Conservation (phyloP, 192 early-diverging fungal genomes). For the Coemansia umbellata region DNA sequence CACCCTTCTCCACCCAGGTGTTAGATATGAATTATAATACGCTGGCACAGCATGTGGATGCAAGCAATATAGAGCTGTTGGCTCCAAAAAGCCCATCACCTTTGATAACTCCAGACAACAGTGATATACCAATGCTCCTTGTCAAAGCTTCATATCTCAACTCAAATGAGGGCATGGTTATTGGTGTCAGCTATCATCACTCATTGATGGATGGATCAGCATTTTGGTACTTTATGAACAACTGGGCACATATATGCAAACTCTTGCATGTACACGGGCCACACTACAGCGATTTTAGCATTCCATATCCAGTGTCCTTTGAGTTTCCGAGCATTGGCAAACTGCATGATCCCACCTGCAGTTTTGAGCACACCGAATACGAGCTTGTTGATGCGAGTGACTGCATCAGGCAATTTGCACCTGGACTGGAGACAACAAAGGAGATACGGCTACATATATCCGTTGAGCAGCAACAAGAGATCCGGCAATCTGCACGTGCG, state of each 20-base stretch:
- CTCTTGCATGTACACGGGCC: neutral
- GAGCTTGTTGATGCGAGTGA: conserved; percentile 13
- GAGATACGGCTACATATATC: conserved; percentile 21
- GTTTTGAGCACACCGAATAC: conserved; percentile 39
- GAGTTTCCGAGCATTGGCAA: conserved; percentile 22
- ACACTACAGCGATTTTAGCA: neutral
- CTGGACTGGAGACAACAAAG: conserved; percentile 12
- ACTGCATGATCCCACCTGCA: neutral
- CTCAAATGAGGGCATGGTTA: conserved; percentile 13
- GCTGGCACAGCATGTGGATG: conserved; percentile 9
- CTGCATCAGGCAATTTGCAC: conserved; percentile 18
- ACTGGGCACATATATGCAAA: conserved; percentile 37
- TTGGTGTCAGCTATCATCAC: conserved; percentile 46
- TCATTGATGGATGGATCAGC: conserved; percentile 45
- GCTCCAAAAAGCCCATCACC: conserved; percentile 17
- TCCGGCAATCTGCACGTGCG: conserved; percentile 25
- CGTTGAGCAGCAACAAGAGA: conserved; percentile 20
- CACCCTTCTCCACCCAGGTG: conserved; percentile 27
- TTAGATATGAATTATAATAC: conserved; percentile 15
- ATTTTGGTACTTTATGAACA: conserved; percentile 45
- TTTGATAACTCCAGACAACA: conserved; percentile 8
- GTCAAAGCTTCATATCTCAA: conserved; percentile 32
- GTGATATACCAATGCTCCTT: conserved; percentile 37
- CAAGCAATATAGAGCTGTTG: conserved; percentile 32
- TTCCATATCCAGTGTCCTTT: conserved; percentile 41